phyloP scores from a whole-genome alignment of 805 yeast species.

The Blastobotrys robertii region DNA sequence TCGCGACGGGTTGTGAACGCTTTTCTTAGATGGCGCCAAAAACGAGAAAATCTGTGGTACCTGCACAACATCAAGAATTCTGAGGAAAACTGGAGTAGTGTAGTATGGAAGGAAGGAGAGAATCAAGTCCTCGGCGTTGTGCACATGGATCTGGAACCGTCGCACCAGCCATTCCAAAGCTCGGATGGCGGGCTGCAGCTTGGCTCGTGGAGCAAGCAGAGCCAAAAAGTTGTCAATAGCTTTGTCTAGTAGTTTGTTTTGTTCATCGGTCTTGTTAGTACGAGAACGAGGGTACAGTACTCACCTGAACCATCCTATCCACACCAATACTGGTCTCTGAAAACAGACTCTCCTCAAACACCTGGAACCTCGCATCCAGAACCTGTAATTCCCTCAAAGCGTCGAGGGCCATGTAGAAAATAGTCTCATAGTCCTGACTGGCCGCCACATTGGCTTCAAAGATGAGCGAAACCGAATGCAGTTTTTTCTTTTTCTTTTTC shows the following conservation, averaged over 20 bases:
- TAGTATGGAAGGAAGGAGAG: slow-evolving; percentile 76
- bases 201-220: slow-evolving; percentile 67
- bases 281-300: slow-evolving; percentile 5
- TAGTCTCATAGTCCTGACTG: slow-evolving; percentile 84
- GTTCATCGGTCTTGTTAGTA: slow-evolving; percentile 45
- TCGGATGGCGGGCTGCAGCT: slow-evolving; percentile 61
- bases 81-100: slow-evolving; percentile 59
- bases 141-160: slow-evolving; percentile 73
- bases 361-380: slow-evolving; percentile 65
- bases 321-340: slow-evolving; percentile 69
- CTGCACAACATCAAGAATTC: slow-evolving; percentile 64
- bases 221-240: slow-evolving; percentile 69
- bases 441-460: slow-evolving; percentile 83
- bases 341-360: slow-evolving; percentile 65
- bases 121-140: slow-evolving; percentile 64
- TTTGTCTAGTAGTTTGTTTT: slow-evolving; percentile 58
- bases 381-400: slow-evolving; percentile 65
- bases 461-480: slow-evolving; percentile 81
- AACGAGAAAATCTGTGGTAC: slow-evolving; percentile 55
- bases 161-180: slow-evolving; percentile 94
- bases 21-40: slow-evolving; percentile 55
- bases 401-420: slow-evolving; percentile 60
- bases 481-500: slow-evolving; percentile 73
- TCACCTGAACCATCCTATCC: slow-evolving; percentile 68
- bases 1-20: slow-evolving; percentile 54